Evolutionary conservation across 495 filamentous ascomycete species (phyloP), one percentile per base, ranked within the genome.

Genomic region (Aspergillus saccharolyticus): DNA sequence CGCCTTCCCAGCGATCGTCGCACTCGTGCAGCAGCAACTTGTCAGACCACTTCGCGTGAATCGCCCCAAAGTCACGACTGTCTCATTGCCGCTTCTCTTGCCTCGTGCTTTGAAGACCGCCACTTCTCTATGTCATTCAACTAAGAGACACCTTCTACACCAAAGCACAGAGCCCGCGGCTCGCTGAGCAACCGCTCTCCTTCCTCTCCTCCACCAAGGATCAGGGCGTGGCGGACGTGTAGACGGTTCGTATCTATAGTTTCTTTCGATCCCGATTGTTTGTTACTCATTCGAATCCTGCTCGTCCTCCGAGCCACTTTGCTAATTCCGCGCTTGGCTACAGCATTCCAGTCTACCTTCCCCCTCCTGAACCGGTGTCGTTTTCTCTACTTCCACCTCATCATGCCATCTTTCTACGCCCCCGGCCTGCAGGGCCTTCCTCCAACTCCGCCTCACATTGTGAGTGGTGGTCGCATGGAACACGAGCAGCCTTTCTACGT

Each of bases 401-500:
- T 60, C 63, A 78, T 78, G 75, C 75, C 75, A 61, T 78, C 75
- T 46, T 77, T 78, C 66, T 77, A 65, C 67, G 66, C 64, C 51
- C 66, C 72, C 59, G 72, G 72, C 70, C 65, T 72, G 25, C 74
- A 77, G 52, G 72, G 70, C 73, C 67, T 76, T 44, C 75, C 73
- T 55, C 73, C 73, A 46, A 78, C 75, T 42, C 75, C 75, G 62
- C 75, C 75, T 59, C 73, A 78, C 58, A 56, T 77, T 63, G 65
- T 70, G 58, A 67, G 59, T 53, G 66, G 66, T 67, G 69, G 69
- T 58, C 65, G 70, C 52, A 70, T 77, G 70, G 75, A 77, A 21
- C 55, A 56, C 54, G 75, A 77, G 53, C 70, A 66, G 16, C 62
- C 73, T 43, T 74, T 73, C 63, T 79, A 76, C 64, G 64, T 70